These are phyloP conservation scores for Syzygium oleosum DNA, from an alignment of 345 rosid genomes.

Conservation along the genomic window DNA sequence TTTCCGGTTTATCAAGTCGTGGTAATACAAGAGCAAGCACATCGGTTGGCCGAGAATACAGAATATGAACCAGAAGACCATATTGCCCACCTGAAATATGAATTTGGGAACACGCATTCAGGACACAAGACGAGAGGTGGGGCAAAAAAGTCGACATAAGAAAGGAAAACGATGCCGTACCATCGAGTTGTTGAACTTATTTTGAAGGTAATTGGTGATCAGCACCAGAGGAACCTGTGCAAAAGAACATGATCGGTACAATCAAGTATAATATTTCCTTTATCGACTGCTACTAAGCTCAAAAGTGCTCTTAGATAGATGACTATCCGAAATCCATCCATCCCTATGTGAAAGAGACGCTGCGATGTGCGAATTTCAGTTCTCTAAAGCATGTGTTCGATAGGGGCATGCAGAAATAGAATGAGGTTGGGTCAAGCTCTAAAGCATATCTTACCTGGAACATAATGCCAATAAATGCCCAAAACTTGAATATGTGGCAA, in stretches of 20 bases:
- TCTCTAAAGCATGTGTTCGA: not conserved
- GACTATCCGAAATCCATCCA: not conserved
- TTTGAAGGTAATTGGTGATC: conserved; percentile 69
- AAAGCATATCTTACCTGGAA: conserved; percentile 52
- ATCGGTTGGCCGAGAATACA: conserved; percentile 97
- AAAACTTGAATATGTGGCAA: conserved; percentile 79
- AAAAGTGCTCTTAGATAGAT: not conserved
- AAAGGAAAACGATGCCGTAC: conserved; percentile 23
- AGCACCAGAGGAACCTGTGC: conserved; percentile 82
- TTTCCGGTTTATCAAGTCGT: conserved; percentile 87
- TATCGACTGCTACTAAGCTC: not conserved
- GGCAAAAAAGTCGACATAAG: not conserved
- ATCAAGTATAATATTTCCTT: not conserved
- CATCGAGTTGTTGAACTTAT: conserved; percentile 66
- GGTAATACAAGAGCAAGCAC: conserved; percentile 90
- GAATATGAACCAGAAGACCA: conserved; percentile 92
- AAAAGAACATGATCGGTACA: not conserved
- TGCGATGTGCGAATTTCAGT: not conserved
- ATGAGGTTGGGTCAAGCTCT: not conserved
- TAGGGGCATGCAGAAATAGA: not conserved
- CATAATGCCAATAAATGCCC: conserved; percentile 98
- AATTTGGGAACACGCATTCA: not conserved
- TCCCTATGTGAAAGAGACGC: not conserved
- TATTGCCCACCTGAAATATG: conserved; percentile 70
- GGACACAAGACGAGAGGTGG: not conserved